Percentiles rank a stretch among this genome's conserved stretches.
phyloP scores from a whole-genome alignment of 768 basidiomycete species.

The Termitomyces sp. region DNA sequence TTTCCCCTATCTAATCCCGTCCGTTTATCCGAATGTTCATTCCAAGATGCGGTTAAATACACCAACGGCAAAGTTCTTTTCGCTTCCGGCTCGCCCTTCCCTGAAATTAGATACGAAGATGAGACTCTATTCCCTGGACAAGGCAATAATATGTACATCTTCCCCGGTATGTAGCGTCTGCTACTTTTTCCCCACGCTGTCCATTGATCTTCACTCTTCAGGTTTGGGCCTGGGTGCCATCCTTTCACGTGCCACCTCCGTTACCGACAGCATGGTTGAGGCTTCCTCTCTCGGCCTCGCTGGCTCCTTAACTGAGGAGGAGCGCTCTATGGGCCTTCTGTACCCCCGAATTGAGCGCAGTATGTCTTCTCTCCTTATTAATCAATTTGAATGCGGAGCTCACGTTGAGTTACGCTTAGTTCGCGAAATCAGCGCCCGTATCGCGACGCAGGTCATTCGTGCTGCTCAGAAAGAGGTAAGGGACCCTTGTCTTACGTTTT shows the following conservation, averaged over 20 bases:
- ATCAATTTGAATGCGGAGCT: constrained; percentile 2
- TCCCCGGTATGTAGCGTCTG: constrained; percentile 44
- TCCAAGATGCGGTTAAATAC: constrained; percentile 67
- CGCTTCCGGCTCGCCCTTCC: constrained; percentile 88
- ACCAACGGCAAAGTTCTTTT: constrained; percentile 78
- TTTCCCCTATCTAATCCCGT: constrained; percentile 93
- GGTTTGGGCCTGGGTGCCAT: constrained; percentile 81
- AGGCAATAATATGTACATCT: constrained; percentile 94
- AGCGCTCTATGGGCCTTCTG: constrained; percentile 60
- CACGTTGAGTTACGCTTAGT: constrained; percentile 30
- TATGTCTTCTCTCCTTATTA: constrained; percentile 19
- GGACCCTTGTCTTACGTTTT: constrained; percentile 8
- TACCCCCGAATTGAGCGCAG: constrained; percentile 83
- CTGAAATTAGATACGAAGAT: constrained; percentile 52
- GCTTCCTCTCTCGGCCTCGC: constrained; percentile 81
- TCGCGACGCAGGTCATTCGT: constrained; percentile 74
- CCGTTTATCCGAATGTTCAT: constrained; percentile 76
- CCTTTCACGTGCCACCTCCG: constrained; percentile 57
- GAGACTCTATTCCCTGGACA: constrained; percentile 72
- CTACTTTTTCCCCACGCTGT: not conserved
- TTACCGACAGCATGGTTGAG: constrained; percentile 89
- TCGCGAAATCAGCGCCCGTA: constrained; percentile 76
- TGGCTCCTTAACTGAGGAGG: constrained; percentile 65
- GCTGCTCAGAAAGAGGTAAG: constrained; percentile 73
- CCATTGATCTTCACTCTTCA: constrained; percentile 20